Evolutionary conservation across 2,329 filamentous ascomycete genomes (phyloP).

Genomic region (Aureobasidium zeae): DNA sequence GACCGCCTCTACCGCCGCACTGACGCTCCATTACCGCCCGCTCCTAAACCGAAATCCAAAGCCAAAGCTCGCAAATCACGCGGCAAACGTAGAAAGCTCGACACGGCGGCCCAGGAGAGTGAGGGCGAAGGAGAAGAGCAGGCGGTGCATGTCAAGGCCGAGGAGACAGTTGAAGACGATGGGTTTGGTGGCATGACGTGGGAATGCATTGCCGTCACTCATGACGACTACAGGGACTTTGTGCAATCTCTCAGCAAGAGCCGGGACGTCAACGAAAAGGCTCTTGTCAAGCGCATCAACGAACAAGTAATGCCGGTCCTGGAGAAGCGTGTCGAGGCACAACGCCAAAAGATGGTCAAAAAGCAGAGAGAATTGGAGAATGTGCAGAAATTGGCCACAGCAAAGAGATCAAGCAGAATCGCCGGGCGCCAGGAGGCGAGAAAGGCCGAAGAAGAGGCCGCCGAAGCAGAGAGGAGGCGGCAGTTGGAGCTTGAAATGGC

Average conservation of each 20-base stretch:
- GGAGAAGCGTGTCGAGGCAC: slow-evolving; percentile 60
- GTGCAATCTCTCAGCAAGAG: slow-evolving; percentile 63
- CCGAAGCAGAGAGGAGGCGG: slow-evolving; percentile 60
- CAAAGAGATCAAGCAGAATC: slow-evolving; percentile 86
- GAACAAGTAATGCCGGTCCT: slow-evolving; percentile 77
- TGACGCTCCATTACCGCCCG: slow-evolving; percentile 56
- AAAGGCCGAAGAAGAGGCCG: slow-evolving; percentile 60
- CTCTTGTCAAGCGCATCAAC: slow-evolving; percentile 60
- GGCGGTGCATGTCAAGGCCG: slow-evolving; percentile 21
- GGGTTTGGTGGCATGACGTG: slow-evolving; percentile 70
- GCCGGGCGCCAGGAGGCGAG: slow-evolving; percentile 73
- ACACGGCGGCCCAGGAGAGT: slow-evolving; percentile 36
- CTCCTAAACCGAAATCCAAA: slow-evolving; percentile 46
- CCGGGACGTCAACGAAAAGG: slow-evolving; percentile 76
- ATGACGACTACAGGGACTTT: slow-evolving; percentile 67
- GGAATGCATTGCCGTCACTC: slow-evolving; percentile 80
- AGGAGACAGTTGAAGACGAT: slow-evolving; percentile 29
- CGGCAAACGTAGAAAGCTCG: slow-evolving; percentile 58
- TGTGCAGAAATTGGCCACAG: slow-evolving; percentile 79
- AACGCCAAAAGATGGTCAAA: slow-evolving; percentile 63
- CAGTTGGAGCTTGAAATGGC: slow-evolving; percentile 56
- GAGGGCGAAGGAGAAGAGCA: slow-evolving; percentile 34
- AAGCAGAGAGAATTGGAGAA: slow-evolving; percentile 73
- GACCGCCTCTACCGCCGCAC: slow-evolving; percentile 83
- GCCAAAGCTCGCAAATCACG: slow-evolving; percentile 45